These are phyloP conservation scores for Candida multigemmis DNA, from an alignment of 805 yeast species.

Conservation along the genomic window DNA sequence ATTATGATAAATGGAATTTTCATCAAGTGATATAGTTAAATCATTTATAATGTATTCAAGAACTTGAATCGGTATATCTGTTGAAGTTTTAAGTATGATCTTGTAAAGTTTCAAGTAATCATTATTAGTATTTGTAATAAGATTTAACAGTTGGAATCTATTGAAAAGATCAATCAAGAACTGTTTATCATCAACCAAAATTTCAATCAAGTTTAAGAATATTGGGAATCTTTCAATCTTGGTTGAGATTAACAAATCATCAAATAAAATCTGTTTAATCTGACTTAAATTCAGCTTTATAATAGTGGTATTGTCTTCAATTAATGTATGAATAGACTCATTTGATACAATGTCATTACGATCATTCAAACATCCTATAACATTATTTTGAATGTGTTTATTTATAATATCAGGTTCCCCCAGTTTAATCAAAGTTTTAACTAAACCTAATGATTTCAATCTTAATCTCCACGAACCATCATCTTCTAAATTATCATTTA, in stretches of 20 bases:
- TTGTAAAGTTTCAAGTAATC: conserved; percentile 19
- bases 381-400: too few relatives aligned
- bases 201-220: conserved; percentile 18
- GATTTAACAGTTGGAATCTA: conserved; percentile 8
- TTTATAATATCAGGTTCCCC: too few relatives aligned
- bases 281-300: too few relatives aligned
- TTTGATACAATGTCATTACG: conserved; percentile 40
- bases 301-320: too few relatives aligned
- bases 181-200: conserved; percentile 9
- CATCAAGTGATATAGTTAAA: conserved; percentile 11
- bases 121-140: conserved; percentile 13
- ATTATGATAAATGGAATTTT: too few relatives aligned
- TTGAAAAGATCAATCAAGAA: conserved; percentile 10
- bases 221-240: conserved; percentile 12
- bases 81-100: conserved; percentile 11
- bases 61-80: conserved; percentile 9
- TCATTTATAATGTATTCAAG: conserved; percentile 14
- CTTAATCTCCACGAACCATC: conserved; percentile 54
- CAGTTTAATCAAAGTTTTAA: conserved; percentile 21
- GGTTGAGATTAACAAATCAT: conserved; percentile 11
- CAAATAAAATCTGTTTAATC: conserved; percentile 16
- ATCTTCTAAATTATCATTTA: conserved; percentile 26
- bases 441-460: conserved; percentile 37
- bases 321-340: conserved; percentile 39
- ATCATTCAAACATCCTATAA: too few relatives aligned